Conservation (phyloP, 768 basidiomycete genomes). For the Amylocystis lapponica region DNA sequence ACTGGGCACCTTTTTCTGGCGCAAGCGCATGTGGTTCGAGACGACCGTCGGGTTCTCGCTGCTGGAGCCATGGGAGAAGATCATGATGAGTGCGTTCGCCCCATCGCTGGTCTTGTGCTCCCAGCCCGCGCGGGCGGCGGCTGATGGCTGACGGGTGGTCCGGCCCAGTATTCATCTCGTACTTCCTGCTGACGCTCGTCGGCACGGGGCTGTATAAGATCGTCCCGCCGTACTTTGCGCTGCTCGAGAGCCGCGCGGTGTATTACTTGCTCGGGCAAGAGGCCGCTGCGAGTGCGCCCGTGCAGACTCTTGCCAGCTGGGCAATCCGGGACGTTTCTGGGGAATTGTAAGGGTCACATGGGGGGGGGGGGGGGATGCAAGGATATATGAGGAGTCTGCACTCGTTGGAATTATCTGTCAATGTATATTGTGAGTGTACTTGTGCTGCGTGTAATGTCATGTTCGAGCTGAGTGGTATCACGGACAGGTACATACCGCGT, state of each 20-base stretch:
- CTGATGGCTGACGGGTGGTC: background rate
- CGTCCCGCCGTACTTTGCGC: slow-evolving; percentile 46
- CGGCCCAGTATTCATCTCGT: slow-evolving; percentile 35
- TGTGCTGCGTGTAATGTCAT: slow-evolving; percentile 67
- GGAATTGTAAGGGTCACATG: background rate
- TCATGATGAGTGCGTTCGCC: slow-evolving; percentile 45
- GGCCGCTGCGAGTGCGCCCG: slow-evolving; percentile 5
- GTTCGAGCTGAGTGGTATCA: no score
- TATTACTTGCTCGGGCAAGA: slow-evolving; percentile 60
- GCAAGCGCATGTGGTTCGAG: slow-evolving; percentile 50
- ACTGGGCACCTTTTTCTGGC: slow-evolving; percentile 37
- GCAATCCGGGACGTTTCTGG: background rate
- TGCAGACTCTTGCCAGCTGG: slow-evolving; percentile 4
- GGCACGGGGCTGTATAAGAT: slow-evolving; percentile 47
- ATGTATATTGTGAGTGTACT: slow-evolving; percentile 52
- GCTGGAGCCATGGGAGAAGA: slow-evolving; percentile 67
- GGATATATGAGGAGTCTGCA: background rate
- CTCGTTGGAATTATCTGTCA: background rate
- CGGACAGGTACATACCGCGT: no score
- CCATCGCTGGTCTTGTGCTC: background rate
- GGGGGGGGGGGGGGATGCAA: background rate
- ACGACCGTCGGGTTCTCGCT: slow-evolving; percentile 53
- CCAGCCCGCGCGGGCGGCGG: background rate
- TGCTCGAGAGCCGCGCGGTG: slow-evolving; percentile 42
- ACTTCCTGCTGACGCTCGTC: slow-evolving; percentile 37